Evolutionary conservation across 441 rosid species (phyloP).

Genomic region (Populus tomentosa): DNA sequence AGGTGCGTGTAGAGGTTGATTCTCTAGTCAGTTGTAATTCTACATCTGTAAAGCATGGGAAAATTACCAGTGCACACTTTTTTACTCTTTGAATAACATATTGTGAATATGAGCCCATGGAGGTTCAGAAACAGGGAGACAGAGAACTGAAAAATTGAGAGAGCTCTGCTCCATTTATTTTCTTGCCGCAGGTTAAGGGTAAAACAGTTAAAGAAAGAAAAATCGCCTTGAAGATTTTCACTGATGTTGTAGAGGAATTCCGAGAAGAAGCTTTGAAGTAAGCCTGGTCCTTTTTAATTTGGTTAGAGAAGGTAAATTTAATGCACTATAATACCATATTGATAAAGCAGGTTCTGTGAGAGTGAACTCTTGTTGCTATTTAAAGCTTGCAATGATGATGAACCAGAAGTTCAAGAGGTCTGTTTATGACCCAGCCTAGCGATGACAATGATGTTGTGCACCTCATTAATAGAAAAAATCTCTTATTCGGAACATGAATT

Average conservation of each 20-base stretch:
- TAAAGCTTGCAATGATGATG: not conserved
- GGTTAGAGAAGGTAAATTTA: not conserved
- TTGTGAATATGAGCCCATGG: not conserved
- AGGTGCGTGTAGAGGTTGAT: not conserved
- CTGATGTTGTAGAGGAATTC: not conserved
- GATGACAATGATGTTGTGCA: not conserved
- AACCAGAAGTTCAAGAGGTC: conserved; percentile 9
- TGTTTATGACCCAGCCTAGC: not conserved
- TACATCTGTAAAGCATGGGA: not conserved
- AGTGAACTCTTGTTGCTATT: not conserved
- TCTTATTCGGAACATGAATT: not conserved
- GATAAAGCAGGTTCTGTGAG: conserved; percentile 3
- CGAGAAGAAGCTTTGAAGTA: conserved; percentile 2
- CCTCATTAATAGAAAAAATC: not conserved
- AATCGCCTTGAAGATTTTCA: not conserved
- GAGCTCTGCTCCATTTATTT: not conserved
- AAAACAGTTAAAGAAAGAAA: conserved; percentile 1
- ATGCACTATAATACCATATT: not conserved
- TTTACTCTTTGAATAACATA: not conserved
- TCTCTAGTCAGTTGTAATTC: not conserved
- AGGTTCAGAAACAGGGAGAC: not conserved
- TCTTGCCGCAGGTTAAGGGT: not conserved
- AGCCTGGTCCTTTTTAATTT: not conserved
- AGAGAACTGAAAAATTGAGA: not conserved
- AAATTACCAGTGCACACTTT: not conserved